These are phyloP conservation scores for Blastobotrys persicus DNA, from an alignment of 1,139 yeast genomes.

Conservation along the genomic window DNA sequence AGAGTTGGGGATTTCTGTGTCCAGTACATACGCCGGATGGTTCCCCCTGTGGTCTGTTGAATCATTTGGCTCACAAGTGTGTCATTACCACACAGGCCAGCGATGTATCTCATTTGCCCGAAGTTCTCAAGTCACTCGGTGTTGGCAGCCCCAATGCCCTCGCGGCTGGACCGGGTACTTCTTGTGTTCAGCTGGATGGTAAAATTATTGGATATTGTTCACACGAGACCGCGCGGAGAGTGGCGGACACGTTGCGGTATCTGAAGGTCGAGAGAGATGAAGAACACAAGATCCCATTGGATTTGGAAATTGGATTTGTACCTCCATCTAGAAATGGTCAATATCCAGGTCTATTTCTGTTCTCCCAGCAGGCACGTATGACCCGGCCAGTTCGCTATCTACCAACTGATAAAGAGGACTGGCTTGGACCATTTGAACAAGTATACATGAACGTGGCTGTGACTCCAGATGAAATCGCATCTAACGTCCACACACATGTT, in stretches of 20 bases:
- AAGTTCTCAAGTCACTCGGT: slow-evolving; percentile 69
- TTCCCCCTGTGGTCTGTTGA: slow-evolving; percentile 96
- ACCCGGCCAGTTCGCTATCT: slow-evolving; percentile 91
- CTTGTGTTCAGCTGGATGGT: slow-evolving; percentile 94
- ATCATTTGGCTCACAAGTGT: slow-evolving; percentile 96
- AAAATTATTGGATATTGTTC: slow-evolving; percentile 91
- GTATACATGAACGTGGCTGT: slow-evolving; percentile 96
- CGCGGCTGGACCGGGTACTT: slow-evolving; percentile 83
- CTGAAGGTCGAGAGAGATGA: slow-evolving; percentile 81
- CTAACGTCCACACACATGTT: slow-evolving; percentile 82
- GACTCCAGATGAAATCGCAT: slow-evolving; percentile 85
- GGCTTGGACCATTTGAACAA: slow-evolving; percentile 96
- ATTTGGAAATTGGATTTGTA: slow-evolving; percentile 89
- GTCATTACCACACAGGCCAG: slow-evolving; percentile 72
- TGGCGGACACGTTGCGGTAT: slow-evolving; percentile 86
- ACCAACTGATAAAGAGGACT: slow-evolving; percentile 78
- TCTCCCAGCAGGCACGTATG: slow-evolving; percentile 94
- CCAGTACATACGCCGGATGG: slow-evolving; percentile 99
- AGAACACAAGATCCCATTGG: slow-evolving; percentile 68
- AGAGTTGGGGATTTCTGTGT: slow-evolving; percentile 98
- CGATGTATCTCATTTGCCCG: slow-evolving; percentile 72
- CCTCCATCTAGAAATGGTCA: slow-evolving; percentile 96
- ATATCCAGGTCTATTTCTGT: slow-evolving; percentile 90
- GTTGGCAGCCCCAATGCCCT: slow-evolving; percentile 66
- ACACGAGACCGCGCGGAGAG: slow-evolving; percentile 79